Evolutionary conservation across 495 filamentous ascomycete species (phyloP).

Genomic region (Paragyromitra xinjiangensis): DNA sequence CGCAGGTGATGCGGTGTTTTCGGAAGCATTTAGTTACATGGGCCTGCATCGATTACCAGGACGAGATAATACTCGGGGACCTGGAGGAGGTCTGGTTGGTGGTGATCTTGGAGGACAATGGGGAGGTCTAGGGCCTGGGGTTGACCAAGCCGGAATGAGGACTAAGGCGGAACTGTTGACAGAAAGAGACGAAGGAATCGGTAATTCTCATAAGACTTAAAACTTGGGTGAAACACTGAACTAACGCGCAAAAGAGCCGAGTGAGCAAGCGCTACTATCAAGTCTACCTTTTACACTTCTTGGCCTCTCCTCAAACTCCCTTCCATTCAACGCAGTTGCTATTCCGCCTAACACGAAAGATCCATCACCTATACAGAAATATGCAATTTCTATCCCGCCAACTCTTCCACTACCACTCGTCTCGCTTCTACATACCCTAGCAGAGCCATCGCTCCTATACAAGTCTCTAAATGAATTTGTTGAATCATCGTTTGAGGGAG

Average conservation of each 20-base stretch:
- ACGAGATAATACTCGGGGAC: conserved; percentile 41
- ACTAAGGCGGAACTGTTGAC: conserved; percentile 55
- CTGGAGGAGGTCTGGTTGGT: conserved; percentile 47
- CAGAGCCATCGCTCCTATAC: conserved; percentile 92
- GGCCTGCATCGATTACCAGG: conserved; percentile 57
- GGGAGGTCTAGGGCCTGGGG: conserved; percentile 29
- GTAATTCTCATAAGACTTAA: conserved; percentile 29
- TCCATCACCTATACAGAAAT: conserved; percentile 37
- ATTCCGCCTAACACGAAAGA: conserved; percentile 57
- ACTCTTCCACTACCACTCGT: conserved; percentile 84
- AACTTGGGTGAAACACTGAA: conserved; percentile 1
- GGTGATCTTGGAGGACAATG: conserved; percentile 47
- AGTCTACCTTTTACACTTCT: conserved; percentile 95
- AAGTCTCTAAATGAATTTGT: conserved; percentile 80
- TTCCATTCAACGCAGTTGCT: conserved; percentile 77
- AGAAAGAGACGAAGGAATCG: conserved; percentile 48
- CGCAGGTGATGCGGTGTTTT: conserved; percentile 48
- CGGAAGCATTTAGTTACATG: conserved; percentile 55
- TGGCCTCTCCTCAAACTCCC: conserved; percentile 83
- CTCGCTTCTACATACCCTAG: conserved; percentile 85
- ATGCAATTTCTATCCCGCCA: conserved; percentile 66
- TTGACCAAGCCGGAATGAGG: conserved; percentile 40
- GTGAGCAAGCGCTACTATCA: conserved; percentile 79
- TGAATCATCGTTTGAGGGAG: conserved; percentile 71
- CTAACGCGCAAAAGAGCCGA: conserved; percentile 51